phyloP scores from a whole-genome alignment of 805 yeast species.

The Candida silvatica region DNA sequence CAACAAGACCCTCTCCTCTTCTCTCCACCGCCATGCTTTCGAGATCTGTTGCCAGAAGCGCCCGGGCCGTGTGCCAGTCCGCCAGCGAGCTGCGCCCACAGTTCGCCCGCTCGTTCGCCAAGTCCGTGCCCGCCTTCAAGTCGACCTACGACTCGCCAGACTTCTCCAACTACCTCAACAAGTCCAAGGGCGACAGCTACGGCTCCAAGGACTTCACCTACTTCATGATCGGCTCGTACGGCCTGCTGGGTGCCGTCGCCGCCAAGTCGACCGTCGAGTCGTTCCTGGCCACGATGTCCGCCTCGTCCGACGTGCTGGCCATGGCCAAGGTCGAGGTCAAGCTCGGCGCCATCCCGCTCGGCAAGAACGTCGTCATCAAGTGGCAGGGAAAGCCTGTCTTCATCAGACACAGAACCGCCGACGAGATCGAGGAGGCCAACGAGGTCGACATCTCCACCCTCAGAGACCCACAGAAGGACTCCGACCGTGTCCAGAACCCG shows the following conservation, averaged over 20 bases:
- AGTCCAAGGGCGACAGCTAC: slow-evolving; percentile 53
- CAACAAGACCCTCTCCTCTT: too few relatives aligned
- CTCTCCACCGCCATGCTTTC: slow-evolving; percentile 24
- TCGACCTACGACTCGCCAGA: slow-evolving; percentile 89
- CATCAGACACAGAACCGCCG: slow-evolving; percentile 95
- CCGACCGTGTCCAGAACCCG: slow-evolving; percentile 92
- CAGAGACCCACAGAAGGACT: slow-evolving; percentile 92
- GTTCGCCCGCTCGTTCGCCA: slow-evolving; percentile 40
- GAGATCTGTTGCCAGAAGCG: slow-evolving; percentile 22
- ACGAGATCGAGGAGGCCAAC: slow-evolving; percentile 94
- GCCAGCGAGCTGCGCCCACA: too few relatives aligned
- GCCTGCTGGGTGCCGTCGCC: slow-evolving; percentile 84
- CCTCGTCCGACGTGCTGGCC: slow-evolving; percentile 98
- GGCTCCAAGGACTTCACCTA: slow-evolving; percentile 81
- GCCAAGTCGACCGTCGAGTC: slow-evolving; percentile 95
- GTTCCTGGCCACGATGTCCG: slow-evolving; percentile 88
- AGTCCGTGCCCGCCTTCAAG: slow-evolving; percentile 44
- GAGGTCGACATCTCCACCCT: slow-evolving; percentile 62
- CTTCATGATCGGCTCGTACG: slow-evolving; percentile 96
- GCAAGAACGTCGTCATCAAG: slow-evolving; percentile 95
- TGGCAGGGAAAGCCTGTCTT: slow-evolving; percentile 99
- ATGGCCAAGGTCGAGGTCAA: slow-evolving; percentile 99
- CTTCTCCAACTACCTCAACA: slow-evolving; percentile 71
- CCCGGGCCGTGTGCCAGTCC: slow-evolving; percentile 6
- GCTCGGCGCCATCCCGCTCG: slow-evolving; percentile 87